These are phyloP conservation scores for Crithidia mellificae DNA, from an alignment of 208 protist genomes.

Conservation along the genomic window DNA sequence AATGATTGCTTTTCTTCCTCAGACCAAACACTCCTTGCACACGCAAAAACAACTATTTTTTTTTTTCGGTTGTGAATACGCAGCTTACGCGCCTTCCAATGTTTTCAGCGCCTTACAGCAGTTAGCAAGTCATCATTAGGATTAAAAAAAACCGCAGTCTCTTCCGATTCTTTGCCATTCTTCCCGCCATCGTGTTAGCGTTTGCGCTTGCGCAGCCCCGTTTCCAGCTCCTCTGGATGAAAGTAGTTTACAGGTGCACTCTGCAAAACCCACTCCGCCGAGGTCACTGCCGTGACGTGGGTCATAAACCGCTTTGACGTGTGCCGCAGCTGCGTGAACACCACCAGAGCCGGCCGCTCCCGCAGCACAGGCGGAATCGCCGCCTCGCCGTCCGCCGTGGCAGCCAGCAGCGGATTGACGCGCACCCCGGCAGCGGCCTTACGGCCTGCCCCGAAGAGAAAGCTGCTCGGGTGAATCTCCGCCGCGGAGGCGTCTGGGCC, in stretches of 20 bases:
- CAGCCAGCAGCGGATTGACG: background rate
- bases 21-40: too few species aligned
- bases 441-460: constrained; percentile 57
- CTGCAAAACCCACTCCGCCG: constrained; percentile 64
- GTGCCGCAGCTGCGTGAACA: constrained; percentile 85
- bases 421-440: constrained; percentile 11
- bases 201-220: constrained; percentile 69
- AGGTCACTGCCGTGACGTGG: constrained; percentile 78
- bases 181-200: too few species aligned
- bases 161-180: constrained; percentile 26
- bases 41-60: too few species aligned
- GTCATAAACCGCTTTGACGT: constrained; percentile 89
- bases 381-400: background rate
- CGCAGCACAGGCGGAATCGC: constrained; percentile 27
- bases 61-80: too few species aligned
- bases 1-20: too few species aligned
- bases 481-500: constrained; percentile 36
- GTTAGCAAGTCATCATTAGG: too few species aligned
- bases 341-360: constrained; percentile 72
- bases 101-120: too few species aligned
- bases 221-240: constrained; percentile 70
- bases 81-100: too few species aligned
- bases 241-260: constrained; percentile 87
- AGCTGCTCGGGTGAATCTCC: constrained; percentile 85
- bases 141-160: too few species aligned